Conservation (phyloP, 768 basidiomycete genomes). For the Gloeostereum incarnatum region DNA sequence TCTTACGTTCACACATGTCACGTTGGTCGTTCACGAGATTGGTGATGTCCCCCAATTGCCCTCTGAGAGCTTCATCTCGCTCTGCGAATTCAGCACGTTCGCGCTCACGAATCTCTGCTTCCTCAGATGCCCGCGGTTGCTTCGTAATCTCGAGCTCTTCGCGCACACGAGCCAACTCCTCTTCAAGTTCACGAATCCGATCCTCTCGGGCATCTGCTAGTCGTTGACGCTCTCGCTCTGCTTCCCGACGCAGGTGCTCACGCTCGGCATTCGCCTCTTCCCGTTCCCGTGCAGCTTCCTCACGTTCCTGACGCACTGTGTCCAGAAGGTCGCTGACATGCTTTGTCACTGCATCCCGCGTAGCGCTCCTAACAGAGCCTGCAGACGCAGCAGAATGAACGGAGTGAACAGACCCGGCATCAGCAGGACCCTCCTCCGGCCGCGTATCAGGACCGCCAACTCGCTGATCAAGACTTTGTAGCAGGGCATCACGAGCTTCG, state of each 20-base stretch:
- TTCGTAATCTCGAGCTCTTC: constrained; percentile 58
- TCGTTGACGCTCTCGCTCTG: constrained; percentile 37
- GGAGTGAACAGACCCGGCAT: constrained; percentile 3
- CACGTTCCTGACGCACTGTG: constrained; percentile 48
- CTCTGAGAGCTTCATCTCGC: constrained; percentile 48
- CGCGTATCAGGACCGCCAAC: constrained; percentile 25
- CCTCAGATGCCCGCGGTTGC: constrained; percentile 45
- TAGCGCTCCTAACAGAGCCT: constrained; percentile 28
- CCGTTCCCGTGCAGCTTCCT: constrained; percentile 45
- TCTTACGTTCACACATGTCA: constrained; percentile 51
- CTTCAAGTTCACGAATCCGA: constrained; percentile 52
- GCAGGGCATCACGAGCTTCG: constrained; percentile 38
- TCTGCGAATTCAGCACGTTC: constrained; percentile 49
- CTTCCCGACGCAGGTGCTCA: constrained; percentile 35
- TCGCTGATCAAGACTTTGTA: constrained; percentile 28
- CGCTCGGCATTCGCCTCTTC: constrained; percentile 48
- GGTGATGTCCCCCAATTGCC: constrained; percentile 63
- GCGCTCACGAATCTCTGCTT: constrained; percentile 52
- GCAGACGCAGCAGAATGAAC: constrained; percentile 22
- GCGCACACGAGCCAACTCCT: constrained; percentile 47
- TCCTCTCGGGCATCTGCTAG: constrained; percentile 40
- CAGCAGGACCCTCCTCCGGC: constrained; percentile 10
- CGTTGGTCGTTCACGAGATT: constrained; percentile 63
- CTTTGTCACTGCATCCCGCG: constrained; percentile 44
- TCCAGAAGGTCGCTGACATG: constrained; percentile 52